Base-by-base conservation (phyloP, 148 eudicot genomes). In the Tetragonia tetragonoides region DNA sequence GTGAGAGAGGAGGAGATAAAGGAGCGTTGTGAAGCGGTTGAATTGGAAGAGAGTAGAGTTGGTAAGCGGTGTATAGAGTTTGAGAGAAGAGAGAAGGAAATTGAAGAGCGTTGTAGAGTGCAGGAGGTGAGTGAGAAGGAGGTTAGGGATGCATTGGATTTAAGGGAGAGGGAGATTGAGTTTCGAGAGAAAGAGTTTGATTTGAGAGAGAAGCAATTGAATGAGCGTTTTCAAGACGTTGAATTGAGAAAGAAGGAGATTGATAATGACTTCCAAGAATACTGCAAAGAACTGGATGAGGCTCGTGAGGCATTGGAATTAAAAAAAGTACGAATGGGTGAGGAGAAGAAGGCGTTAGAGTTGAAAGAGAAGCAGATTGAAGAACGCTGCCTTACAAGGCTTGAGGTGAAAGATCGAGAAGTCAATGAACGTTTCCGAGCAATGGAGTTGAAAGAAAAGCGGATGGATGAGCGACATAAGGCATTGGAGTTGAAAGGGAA, bases 341-440 rank as follows among this genome's bases (percentile, higher is more conserved):
- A 60, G 10, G n/a, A 9, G 3, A 3, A 41, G 24, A 39, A 18
- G 24, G 18, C 14, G 38, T 7, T 79, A 21, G 53, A 64, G 3
- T 15, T 2, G 61, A 44, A 67, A 54, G 68, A 59, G 9, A 56
- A 42, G 77, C 28, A 53, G 9, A 39, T 73, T 20, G 12, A 51
- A 23, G 77, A 53, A 23, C 8, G 23, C 24, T 54, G 40, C 34
- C 34, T 28, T 15, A 42, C 12, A 66, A 18, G 39, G 66, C 38
- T 79, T 42, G 70, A 79, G 54, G 11, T 51, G 64, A 67, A 53
- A 28, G 73, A 74, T 37, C 37, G 37, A 62, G 44, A 54, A 56
- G 46, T 74, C 10, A 7, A 21, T 46, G 73, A 79, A 51, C 16
- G 44, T 7, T 18, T n/a, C 17, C 18, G 18, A 61, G 54, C 7